These are phyloP conservation scores for Suaeda aralocaspica DNA, from an alignment of 148 eudicot genomes.

Conservation along the genomic window DNA sequence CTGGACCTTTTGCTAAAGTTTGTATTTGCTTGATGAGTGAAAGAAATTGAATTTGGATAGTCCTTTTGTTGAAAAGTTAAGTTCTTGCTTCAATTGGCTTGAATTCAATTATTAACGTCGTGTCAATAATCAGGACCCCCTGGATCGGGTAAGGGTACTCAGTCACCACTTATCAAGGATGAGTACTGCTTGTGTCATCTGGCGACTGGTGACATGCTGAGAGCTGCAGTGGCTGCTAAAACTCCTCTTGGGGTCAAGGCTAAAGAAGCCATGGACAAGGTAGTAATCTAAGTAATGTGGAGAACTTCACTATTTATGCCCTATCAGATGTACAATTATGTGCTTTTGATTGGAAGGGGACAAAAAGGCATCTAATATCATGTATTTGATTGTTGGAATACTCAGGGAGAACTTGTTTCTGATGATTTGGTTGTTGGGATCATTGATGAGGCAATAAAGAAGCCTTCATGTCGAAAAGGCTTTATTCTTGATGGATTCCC, in stretches of 20 bases:
- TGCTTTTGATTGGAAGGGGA: neutral
- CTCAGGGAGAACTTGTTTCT: conserved; percentile 81
- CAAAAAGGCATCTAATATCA: neutral
- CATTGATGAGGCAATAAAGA: conserved; percentile 88
- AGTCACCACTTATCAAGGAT: conserved; percentile 87
- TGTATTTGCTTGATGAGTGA: neutral
- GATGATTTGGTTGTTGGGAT: conserved; percentile 93
- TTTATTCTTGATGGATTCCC: conserved; percentile 98
- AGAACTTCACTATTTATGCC: neutral
- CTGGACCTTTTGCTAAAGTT: neutral
- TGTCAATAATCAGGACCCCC: conserved; percentile 65
- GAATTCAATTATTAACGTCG: neutral
- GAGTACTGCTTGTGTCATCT: conserved; percentile 95
- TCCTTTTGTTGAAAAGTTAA: neutral
- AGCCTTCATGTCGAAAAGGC: conserved; percentile 91
- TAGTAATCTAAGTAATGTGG: conserved; percentile 17
- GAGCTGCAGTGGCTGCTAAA: conserved; percentile 96
- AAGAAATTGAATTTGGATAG: neutral
- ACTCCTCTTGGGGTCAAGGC: conserved; percentile 89
- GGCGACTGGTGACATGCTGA: conserved; percentile 97
- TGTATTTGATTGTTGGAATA: conserved; percentile 13
- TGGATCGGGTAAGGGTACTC: conserved; percentile 98
- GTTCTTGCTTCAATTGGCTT: neutral
- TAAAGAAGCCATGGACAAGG: conserved; percentile 97
- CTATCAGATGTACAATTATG: neutral